These are phyloP conservation scores for Fusarium sororula DNA, from an alignment of 2,329 filamentous ascomycete species.

Conservation along the genomic window DNA sequence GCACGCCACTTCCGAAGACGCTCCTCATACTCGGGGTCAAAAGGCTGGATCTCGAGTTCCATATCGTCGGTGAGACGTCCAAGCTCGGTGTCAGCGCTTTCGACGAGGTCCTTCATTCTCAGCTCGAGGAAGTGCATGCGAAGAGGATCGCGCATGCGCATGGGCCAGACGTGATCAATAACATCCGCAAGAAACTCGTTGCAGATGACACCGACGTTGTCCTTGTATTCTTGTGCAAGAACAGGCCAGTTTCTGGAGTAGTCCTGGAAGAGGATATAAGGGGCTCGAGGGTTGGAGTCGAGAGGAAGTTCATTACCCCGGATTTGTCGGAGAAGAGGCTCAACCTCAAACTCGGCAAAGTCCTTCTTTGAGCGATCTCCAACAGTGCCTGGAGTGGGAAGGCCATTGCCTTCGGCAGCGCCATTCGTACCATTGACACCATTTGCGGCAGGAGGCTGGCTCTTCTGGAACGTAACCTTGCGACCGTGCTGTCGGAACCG, in stretches of 20 bases:
- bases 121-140: constrained; percentile 59
- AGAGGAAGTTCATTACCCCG: constrained; percentile 62
- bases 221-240: constrained; percentile 63
- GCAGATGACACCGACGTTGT: constrained; percentile 63
- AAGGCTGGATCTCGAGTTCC: constrained; percentile 63
- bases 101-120: constrained; percentile 58
- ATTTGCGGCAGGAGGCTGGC: constrained; percentile 30
- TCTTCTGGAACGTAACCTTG: constrained; percentile 55
- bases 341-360: constrained; percentile 59
- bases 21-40: constrained; percentile 63
- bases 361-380: constrained; percentile 56
- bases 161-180: constrained; percentile 60
- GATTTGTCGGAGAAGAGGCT: constrained; percentile 59
- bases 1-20: constrained; percentile 59
- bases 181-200: constrained; percentile 63
- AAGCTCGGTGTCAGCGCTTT: constrained; percentile 58
- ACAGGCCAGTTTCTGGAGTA: constrained; percentile 62
- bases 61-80: constrained; percentile 58
- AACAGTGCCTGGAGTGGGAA: constrained; percentile 45
- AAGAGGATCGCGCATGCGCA: constrained; percentile 61
- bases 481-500: constrained; percentile 61
- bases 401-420: constrained; percentile 23
- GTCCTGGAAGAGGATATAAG: constrained; percentile 64
- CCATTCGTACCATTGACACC: constrained; percentile 17
- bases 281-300: constrained; percentile 61